A percentile compares a stretch with the other conserved stretches of the same genome.
These are phyloP conservation scores for Cupressus sempervirens DNA, from an alignment of 75 land plant species.

Conservation along the genomic window DNA sequence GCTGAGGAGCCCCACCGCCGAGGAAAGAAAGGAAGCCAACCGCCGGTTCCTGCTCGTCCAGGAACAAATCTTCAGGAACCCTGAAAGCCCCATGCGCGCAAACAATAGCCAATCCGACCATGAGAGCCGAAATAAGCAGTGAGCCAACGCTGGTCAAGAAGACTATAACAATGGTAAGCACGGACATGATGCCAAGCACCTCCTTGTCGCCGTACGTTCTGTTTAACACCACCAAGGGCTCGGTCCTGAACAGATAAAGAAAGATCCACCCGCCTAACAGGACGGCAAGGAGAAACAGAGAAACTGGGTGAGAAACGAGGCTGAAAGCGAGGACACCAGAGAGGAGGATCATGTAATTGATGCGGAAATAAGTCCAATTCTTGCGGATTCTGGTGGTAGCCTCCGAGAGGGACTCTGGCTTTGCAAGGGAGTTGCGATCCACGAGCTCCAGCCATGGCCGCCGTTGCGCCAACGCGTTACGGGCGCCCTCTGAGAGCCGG, in stretches of 20 bases:
- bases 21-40: conserved; percentile 46
- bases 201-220: conserved; percentile 34
- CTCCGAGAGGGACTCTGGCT: conserved; percentile 47
- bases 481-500: conserved; percentile 22
- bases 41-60: conserved; percentile 36
- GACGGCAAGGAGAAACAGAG: conserved; percentile 35
- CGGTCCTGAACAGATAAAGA: conserved; percentile 48
- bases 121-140: conserved; percentile 35
- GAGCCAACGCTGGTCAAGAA: conserved; percentile 43
- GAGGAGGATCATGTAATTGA: conserved; percentile 43
- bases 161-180: conserved; percentile 30
- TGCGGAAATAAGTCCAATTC: conserved; percentile 52
- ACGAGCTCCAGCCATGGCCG: conserved; percentile 56
- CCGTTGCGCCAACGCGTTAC: conserved; percentile 29
- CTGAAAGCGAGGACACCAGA: conserved; percentile 28
- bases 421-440: conserved; percentile 39
- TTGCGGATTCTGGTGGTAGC: conserved; percentile 45
- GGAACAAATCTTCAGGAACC: conserved; percentile 44
- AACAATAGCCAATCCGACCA: conserved; percentile 21
- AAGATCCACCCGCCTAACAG: conserved; percentile 53
- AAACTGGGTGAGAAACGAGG: conserved; percentile 44
- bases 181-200: conserved; percentile 23
- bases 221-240: conserved; percentile 41
- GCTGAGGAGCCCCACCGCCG: conserved; percentile 18
- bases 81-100: conserved; percentile 37